Conservation (phyloP, 345 rosid species). For the Geranium brycei region DNA sequence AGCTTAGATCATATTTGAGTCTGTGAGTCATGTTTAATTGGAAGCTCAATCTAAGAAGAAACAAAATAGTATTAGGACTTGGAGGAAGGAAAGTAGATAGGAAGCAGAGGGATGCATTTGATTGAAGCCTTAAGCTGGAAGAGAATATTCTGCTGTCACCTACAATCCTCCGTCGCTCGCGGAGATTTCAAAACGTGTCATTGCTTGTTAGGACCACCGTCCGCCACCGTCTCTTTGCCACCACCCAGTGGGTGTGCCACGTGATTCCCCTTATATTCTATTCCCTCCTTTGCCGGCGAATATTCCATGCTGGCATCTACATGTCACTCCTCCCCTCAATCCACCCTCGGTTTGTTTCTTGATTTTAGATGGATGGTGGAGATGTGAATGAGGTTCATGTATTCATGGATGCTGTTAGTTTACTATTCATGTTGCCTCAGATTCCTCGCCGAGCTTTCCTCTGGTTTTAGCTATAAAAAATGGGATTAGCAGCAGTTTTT, state of each 20-base stretch:
- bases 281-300: slow-evolving; percentile 14
- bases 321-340: neutral
- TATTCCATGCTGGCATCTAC: slow-evolving; percentile 29
- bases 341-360: neutral
- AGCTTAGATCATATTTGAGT: too few relatives aligned
- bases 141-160: neutral
- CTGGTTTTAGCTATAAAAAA: slow-evolving; percentile 3
- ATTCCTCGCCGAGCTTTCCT: slow-evolving; percentile 56
- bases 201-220: neutral
- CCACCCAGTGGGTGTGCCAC: slow-evolving; percentile 19
- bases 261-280: slow-evolving; percentile 20
- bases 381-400: neutral
- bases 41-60: too few relatives aligned
- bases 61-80: too few relatives aligned
- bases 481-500: too few relatives aligned
- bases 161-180: neutral
- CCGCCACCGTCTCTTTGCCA: neutral
- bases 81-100: too few relatives aligned
- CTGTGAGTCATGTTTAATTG: too few relatives aligned
- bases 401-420: slow-evolving; percentile 9
- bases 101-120: too few relatives aligned
- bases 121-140: neutral
- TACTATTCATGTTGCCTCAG: slow-evolving; percentile 24
- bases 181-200: neutral
- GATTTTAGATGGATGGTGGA: neutral